Percentiles rank a stretch among this genome's conserved stretches.
phyloP scores from a whole-genome alignment of 352 stramenopile genomes.

The Phytophthora ramorum region DNA sequence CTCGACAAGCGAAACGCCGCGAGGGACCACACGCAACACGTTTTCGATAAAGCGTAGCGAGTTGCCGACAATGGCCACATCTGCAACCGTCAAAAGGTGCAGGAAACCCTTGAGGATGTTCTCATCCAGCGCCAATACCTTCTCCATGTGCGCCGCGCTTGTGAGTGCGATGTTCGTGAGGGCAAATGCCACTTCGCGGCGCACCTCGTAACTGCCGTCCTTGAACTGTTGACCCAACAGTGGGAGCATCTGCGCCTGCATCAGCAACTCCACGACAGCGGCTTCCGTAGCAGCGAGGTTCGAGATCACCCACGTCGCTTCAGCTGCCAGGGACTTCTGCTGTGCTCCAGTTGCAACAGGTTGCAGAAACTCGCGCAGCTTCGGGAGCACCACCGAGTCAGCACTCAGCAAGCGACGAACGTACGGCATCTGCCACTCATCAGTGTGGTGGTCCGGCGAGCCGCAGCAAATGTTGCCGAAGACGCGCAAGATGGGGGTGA shows the following conservation, averaged over 20 bases:
- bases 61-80: constrained; percentile 78
- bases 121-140: constrained; percentile 61
- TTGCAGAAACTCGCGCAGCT: constrained; percentile 66
- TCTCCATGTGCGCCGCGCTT: constrained; percentile 49
- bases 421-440: constrained; percentile 76
- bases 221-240: constrained; percentile 69
- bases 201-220: constrained; percentile 68
- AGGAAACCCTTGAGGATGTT: constrained; percentile 59
- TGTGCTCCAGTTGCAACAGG: constrained; percentile 16
- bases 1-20: constrained; percentile 67
- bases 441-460: constrained; percentile 70
- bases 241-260: constrained; percentile 60
- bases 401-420: constrained; percentile 48
- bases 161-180: constrained; percentile 81
- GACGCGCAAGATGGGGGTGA: constrained; percentile 80
- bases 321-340: constrained; percentile 53
- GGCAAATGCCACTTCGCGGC: constrained; percentile 77
- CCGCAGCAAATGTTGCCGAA: constrained; percentile 85
- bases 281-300: constrained; percentile 72
- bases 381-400: constrained; percentile 65
- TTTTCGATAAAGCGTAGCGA: constrained; percentile 83
- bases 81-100: constrained; percentile 59
- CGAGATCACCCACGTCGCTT: constrained; percentile 81
- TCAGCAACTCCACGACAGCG: constrained; percentile 58
- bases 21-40: constrained; percentile 67